phyloP scores from a whole-genome alignment of 2,329 filamentous ascomycete species.

The Mycosphaerella arachidis region DNA sequence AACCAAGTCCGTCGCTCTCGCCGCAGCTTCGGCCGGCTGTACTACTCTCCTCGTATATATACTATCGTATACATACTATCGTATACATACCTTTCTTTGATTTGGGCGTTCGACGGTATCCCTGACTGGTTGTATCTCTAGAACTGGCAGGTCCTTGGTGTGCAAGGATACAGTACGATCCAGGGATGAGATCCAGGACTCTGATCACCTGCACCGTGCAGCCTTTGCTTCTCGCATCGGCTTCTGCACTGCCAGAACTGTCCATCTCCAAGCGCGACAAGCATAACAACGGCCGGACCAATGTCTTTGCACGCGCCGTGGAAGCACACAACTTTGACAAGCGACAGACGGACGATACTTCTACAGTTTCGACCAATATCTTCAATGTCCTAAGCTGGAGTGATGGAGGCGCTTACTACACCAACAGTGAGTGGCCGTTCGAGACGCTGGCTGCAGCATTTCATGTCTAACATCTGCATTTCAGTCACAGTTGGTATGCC shows the following conservation, averaged over 20 bases:
- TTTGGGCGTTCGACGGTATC: neutral
- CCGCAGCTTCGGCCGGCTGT: neutral
- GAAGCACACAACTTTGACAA: slow-evolving; percentile 4
- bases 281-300: slow-evolving; percentile 17
- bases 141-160: neutral
- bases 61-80: neutral
- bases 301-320: slow-evolving; percentile 12
- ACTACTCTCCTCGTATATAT: neutral
- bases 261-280: slow-evolving; percentile 26
- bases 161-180: neutral
- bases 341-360: slow-evolving; percentile 11
- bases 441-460: neutral
- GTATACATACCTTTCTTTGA: too few relatives aligned
- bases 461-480: neutral
- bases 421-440: slow-evolving; percentile 23
- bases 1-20: too few relatives aligned
- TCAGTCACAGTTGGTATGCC: slow-evolving; percentile 33
- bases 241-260: slow-evolving; percentile 25
- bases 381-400: slow-evolving; percentile 31
- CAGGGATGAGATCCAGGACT: slow-evolving; percentile 11
- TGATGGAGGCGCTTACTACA: slow-evolving; percentile 33
- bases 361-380: slow-evolving; percentile 25
- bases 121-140: neutral
- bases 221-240: slow-evolving; percentile 17
- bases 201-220: neutral